Percentiles rank a stretch among this genome's conserved stretches.
Conservation (phyloP, 768 basidiomycete genomes). For the Tylopilus plumbeoviolaceoides region DNA sequence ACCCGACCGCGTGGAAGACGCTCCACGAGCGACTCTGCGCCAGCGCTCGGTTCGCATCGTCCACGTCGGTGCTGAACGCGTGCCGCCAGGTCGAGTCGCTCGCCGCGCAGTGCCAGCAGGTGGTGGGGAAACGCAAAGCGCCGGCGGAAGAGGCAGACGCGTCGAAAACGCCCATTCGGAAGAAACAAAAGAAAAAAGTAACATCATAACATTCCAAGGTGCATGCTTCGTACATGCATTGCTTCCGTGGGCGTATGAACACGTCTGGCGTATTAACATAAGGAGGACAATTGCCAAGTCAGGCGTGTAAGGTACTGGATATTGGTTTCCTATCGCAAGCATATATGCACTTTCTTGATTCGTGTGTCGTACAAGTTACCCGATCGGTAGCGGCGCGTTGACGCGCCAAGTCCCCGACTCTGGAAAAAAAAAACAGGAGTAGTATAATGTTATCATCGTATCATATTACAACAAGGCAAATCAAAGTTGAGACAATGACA, state of each 20-base stretch:
- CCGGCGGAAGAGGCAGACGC: slow-evolving; percentile 26
- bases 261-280: not conserved
- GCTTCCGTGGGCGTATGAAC: not conserved
- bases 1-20: slow-evolving; percentile 50
- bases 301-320: not conserved
- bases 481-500: too few species aligned
- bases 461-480: too few species aligned
- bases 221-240: not conserved
- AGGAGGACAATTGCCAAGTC: not conserved
- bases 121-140: slow-evolving; percentile 36
- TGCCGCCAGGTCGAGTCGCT: slow-evolving; percentile 56
- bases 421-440: too few species aligned
- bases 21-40: slow-evolving; percentile 45
- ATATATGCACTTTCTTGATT: too few species aligned
- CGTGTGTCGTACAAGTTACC: too few species aligned
- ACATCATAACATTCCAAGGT: slow-evolving; percentile 15
- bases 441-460: too few species aligned
- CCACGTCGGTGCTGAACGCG: slow-evolving; percentile 55
- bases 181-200: slow-evolving; percentile 44
- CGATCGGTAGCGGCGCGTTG: too few species aligned
- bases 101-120: slow-evolving; percentile 6
- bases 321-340: too few species aligned
- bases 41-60: slow-evolving; percentile 59
- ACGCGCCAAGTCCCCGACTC: too few species aligned
- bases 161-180: slow-evolving; percentile 40